Percentiles rank a stretch among this genome's conserved stretches.
These are phyloP conservation scores for Fusarium duplospermum DNA, from an alignment of 2,329 filamentous ascomycete genomes.

Conservation along the genomic window DNA sequence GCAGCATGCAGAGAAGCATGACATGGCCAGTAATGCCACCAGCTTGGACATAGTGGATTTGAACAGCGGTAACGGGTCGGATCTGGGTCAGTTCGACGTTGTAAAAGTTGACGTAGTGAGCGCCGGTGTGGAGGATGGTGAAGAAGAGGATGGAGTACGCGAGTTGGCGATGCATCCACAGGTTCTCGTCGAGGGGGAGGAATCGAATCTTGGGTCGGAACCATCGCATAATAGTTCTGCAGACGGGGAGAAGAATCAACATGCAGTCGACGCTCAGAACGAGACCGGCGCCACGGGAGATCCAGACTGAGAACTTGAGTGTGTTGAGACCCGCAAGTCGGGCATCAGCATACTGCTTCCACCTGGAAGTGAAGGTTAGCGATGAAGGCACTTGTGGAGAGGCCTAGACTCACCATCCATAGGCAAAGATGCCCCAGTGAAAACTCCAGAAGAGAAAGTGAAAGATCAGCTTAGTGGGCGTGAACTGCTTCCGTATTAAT, in stretches of 20 bases:
- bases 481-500: conserved; percentile 73
- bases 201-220: conserved; percentile 88
- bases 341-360: conserved; percentile 76
- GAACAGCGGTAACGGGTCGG: conserved; percentile 80
- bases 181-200: conserved; percentile 93
- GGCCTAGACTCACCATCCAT: conserved; percentile 77
- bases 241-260: conserved; percentile 93
- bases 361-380: conserved; percentile 65
- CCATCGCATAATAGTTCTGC: conserved; percentile 86
- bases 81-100: conserved; percentile 91
- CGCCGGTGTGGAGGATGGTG: conserved; percentile 78
- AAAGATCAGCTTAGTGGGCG: conserved; percentile 78
- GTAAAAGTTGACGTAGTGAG: conserved; percentile 98
- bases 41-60: conserved; percentile 91
- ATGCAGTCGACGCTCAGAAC: conserved; percentile 86
- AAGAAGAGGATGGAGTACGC: conserved; percentile 91
- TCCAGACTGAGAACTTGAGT: conserved; percentile 91
- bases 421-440: conserved; percentile 82
- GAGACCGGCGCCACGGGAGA: conserved; percentile 92
- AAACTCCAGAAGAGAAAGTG: conserved; percentile 84
- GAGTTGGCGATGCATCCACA: conserved; percentile 96
- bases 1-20: conserved; percentile 98
- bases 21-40: conserved; percentile 96
- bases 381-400: background rate
- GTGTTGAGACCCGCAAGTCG: conserved; percentile 82